Evolutionary conservation across 2,329 filamentous ascomycete species (phyloP).

Genomic region (Fusarium udum): DNA sequence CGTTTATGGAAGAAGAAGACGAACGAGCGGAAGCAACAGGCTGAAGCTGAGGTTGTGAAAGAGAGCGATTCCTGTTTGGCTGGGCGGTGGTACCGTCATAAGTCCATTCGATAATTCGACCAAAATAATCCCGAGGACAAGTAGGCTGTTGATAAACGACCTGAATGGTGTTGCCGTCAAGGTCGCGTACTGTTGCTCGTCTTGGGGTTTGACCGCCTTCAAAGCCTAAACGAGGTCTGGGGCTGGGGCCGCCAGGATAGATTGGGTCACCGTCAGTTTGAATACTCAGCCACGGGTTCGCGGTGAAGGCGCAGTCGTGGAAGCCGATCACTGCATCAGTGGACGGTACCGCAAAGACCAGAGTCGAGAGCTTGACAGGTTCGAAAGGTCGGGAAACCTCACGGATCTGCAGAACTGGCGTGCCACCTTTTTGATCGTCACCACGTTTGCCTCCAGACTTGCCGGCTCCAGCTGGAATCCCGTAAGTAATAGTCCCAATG

Average conservation of each 20-base stretch:
- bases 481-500: constrained; percentile 53
- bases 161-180: constrained; percentile 86
- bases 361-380: constrained; percentile 55
- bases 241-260: constrained; percentile 26
- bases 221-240: constrained; percentile 47
- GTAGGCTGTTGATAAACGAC: constrained; percentile 65
- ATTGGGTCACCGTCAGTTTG: constrained; percentile 35
- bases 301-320: constrained; percentile 73
- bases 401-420: constrained; percentile 57
- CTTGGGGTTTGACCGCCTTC: constrained; percentile 42
- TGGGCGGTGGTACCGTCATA: constrained; percentile 52
- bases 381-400: constrained; percentile 52
- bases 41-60: constrained; percentile 36
- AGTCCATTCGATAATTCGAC: constrained; percentile 61
- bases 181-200: constrained; percentile 72
- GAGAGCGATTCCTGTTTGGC: constrained; percentile 31
- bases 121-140: constrained; percentile 49
- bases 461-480: constrained; percentile 40
- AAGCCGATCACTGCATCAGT: constrained; percentile 75
- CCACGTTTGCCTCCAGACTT: constrained; percentile 37
- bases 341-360: constrained; percentile 75
- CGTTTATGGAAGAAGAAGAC: constrained; percentile 37
- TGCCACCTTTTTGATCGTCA: constrained; percentile 30
- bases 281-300: constrained; percentile 61
- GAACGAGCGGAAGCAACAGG: constrained; percentile 29